Evolutionary conservation across 257 asterid species (phyloP), one percentile per base, ranked within the genome.

Genomic region (Linderniella brevidens): DNA sequence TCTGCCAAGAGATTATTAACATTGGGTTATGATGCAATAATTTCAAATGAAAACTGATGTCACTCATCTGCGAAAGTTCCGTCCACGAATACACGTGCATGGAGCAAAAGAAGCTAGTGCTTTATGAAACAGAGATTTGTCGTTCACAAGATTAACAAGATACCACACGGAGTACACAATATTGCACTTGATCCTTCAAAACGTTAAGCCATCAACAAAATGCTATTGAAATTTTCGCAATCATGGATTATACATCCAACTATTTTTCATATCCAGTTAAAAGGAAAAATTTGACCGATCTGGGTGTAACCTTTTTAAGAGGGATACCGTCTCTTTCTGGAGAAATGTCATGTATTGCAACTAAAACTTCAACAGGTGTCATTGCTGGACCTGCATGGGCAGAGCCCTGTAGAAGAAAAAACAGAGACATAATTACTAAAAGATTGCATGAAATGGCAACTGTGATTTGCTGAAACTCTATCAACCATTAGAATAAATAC

Each of bases 321-420:
- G 94, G 93, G 55, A 90, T 70, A 49, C 73, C 70, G 63, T 81
- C 99, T 74, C 64, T 79, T 57, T 90, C 99, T 8, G 96, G 93
- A 68, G 73, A 69, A 54, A 85, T 79, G 60, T 79, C 99, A 72
- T 90, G 99, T 60, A 90, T 81, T 53, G 96, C 96, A 50, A 85
- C 99, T 86, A 90, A 68, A 36, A 90, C 99, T 72, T 90, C 99
- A 13, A 69, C 92, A 37, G 99, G 99, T 15, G 93, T 85, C 67
- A 90, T 68, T 58, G 99, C 96, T 55, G 99, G 99, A 66, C 96
- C 99, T 11, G 92, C 51, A 57, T 81, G 93, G 57, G 99, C 94
- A 35, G 99, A 67, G 58, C 99, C 99, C 99, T 90, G 68, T 45
- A 61, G 64, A 58, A 49, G 55, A 57, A 62, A 50, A 41, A 48